Base-by-base conservation (phyloP, 75 land plant species). In the Sequoiadendron giganteum region DNA sequence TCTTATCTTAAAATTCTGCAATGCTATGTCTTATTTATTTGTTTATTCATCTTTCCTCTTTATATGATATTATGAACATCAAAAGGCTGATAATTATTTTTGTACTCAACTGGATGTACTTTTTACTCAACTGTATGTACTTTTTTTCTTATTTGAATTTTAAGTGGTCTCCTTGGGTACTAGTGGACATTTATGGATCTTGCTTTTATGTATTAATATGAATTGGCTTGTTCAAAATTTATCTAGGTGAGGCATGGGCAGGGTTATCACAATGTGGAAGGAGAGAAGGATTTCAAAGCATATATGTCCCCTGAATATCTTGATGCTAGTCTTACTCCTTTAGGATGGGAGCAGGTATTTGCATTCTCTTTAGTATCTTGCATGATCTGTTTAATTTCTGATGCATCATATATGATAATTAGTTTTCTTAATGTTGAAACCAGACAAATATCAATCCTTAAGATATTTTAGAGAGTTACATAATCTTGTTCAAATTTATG, bases 231-330 rank as follows among this genome's bases (percentile, higher is more conserved):
- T 75, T 14, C 16, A 32, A 34, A 75, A 75, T 65, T 65, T 65
- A 25, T 84, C 14, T 49, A 84, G 97, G 97, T 97, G 65, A 95
- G 99, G 88, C 99, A 97, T 91, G 99, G 94, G 25, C 98, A 97
- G 88, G 99, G 99, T 13, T 88, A 92, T 87, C 99, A 97, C 90
- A 97, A 97, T 89, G 97, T 96, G 56, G 97, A 87, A n/a, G 99
- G 98, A 81, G 98, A 97, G 72, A 87, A 90, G 76, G 92, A 96
- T 87, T 83, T 86, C 48, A 87, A 87, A 39, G 95, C 94, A n/a
- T 96, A 93, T 87, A 45, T 91, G 89, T 93, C 94, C 43, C 87
- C 88, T 2, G 95, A 94, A 43, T 93, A 83, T 89, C 88, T 92
- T 87, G 99, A 97, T 92, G 97, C 99, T 55, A 91, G 88, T n/a